These are phyloP conservation scores for Physaria fendleri DNA, from an alignment of 345 rosid species.

Conservation along the genomic window DNA sequence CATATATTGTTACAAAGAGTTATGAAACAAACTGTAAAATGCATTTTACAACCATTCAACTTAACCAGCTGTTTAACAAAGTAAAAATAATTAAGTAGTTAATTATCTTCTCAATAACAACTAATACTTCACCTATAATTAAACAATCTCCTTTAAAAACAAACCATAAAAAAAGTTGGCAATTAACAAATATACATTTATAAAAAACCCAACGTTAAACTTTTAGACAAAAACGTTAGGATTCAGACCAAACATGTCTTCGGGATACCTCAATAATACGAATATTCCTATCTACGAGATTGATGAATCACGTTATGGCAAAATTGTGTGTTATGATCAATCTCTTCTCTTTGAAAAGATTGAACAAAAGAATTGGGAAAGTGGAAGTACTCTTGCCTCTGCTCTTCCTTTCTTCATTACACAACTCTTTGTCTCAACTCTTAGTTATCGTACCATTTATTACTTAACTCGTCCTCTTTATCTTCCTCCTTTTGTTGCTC, in stretches of 20 bases:
- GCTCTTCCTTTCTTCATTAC: conserved; percentile 32
- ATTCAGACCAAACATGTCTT: conserved; percentile 3
- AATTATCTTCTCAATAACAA: no score
- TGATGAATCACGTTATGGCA: conserved; percentile 22
- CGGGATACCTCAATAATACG: neutral
- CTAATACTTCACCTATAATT: no score
- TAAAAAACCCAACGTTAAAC: no score
- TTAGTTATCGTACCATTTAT: conserved; percentile 25
- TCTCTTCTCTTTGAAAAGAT: conserved; percentile 21
- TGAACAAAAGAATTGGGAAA: conserved; percentile 32
- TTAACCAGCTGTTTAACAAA: no score
- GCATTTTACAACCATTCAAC: no score
- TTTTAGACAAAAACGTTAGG: no score
- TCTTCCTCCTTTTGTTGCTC: conserved; percentile 36
- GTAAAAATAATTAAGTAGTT: no score
- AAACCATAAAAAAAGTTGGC: no score
- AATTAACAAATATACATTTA: no score
- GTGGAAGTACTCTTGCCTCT: conserved; percentile 30
- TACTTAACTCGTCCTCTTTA: conserved; percentile 24
- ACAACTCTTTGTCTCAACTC: conserved; percentile 26
- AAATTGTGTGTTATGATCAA: conserved; percentile 24
- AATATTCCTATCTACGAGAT: neutral
- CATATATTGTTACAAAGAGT: no score
- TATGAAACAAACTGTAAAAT: no score
- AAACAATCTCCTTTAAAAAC: no score